Conservation (phyloP, 495 filamentous ascomycete genomes). For the Staphylotrichum tortipilum region DNA sequence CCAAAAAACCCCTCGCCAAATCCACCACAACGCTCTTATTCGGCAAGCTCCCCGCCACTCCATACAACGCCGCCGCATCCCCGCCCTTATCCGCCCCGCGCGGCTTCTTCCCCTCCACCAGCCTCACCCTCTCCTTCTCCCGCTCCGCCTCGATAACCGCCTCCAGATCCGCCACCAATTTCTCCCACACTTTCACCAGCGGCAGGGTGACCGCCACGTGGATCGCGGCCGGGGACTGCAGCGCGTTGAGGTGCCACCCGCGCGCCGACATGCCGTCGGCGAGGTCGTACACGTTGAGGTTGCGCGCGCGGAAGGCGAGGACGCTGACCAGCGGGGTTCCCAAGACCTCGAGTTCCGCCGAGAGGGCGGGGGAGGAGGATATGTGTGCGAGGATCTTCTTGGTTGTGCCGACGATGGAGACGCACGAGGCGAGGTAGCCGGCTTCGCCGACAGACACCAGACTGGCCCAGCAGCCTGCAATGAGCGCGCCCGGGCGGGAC, state of each 20-base stretch:
- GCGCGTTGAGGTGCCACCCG: conserved; percentile 93
- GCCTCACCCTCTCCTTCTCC: conserved; percentile 52
- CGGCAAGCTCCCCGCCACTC: conserved; percentile 87
- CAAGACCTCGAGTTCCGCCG: conserved; percentile 65
- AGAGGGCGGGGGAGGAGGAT: conserved; percentile 52
- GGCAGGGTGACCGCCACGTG: conserved; percentile 94
- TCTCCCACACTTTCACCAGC: conserved; percentile 69
- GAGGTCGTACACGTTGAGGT: conserved; percentile 77
- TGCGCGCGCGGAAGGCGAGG: conserved; percentile 69
- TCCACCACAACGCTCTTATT: conserved; percentile 92
- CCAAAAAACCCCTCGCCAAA: conserved; percentile 83
- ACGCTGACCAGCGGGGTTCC: conserved; percentile 85
- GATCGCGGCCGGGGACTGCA: conserved; percentile 87
- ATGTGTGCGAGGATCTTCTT: conserved; percentile 79
- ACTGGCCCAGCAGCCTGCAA: conserved; percentile 87
- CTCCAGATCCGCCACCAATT: conserved; percentile 67
- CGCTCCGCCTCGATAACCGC: conserved; percentile 70
- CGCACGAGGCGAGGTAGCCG: conserved; percentile 82
- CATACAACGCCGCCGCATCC: conserved; percentile 85
- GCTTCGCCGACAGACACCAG: conserved; percentile 79
- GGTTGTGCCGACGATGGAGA: conserved; percentile 76
- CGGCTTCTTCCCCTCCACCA: conserved; percentile 65
- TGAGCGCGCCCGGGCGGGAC: conserved; percentile 84
- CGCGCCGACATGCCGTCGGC: conserved; percentile 71
- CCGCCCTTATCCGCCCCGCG: conserved; percentile 43